Evolutionary conservation across 441 rosid species (phyloP).

Genomic region (Brassica hybrid): DNA sequence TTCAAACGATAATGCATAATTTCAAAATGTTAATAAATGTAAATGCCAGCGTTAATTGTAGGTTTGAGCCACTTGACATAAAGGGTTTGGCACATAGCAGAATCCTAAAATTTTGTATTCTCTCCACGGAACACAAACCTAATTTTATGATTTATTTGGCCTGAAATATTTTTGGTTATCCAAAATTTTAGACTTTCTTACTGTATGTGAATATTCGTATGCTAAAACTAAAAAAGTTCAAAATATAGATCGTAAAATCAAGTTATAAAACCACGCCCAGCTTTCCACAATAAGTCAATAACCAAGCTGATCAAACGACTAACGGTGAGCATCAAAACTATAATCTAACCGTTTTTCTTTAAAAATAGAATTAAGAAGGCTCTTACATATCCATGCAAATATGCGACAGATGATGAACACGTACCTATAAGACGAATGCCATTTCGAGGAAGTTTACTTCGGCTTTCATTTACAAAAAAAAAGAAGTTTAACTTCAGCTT

Average conservation of each 20-base stretch:
- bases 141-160: neutral
- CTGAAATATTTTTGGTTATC: neutral
- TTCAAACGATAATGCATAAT: too few species aligned
- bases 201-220: neutral
- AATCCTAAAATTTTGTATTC: neutral
- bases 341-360: neutral
- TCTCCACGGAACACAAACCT: slow-evolving; percentile 4
- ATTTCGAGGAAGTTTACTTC: slow-evolving; percentile 18
- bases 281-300: neutral
- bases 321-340: neutral
- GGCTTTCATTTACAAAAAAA: too few species aligned
- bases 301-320: neutral
- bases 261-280: neutral
- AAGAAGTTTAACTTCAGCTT: neutral
- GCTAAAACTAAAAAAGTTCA: neutral
- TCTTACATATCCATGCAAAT: slow-evolving; percentile 4
- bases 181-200: neutral
- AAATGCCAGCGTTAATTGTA: neutral
- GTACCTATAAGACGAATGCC: slow-evolving; percentile 13
- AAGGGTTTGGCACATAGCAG: slow-evolving; percentile 1
- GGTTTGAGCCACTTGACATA: neutral
- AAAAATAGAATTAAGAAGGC: neutral
- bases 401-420: slow-evolving; percentile 4
- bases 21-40: neutral
- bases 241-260: neutral